Base-by-base conservation (phyloP, 192 early-diverging fungal genomes). In the Spizellomyces sp. region DNA sequence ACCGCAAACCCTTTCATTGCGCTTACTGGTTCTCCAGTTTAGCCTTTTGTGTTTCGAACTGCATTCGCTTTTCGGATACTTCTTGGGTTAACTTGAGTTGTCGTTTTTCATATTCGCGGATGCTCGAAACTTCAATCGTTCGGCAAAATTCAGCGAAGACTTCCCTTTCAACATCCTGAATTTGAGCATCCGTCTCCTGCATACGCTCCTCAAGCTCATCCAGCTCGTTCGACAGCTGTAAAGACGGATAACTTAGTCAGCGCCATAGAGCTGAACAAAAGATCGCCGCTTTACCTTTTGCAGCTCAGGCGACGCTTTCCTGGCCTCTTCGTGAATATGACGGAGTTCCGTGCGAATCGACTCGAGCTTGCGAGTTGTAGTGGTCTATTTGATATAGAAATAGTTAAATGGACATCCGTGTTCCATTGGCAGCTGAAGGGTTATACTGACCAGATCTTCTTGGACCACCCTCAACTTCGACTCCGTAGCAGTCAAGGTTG, bases 31-130 rank as follows among this genome's bases (percentile, higher is more conserved):
- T 94, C 55, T 90, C 81, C 45, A 96, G 74, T 59, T 91, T 88
- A 12, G 94, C 91, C 58, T 88, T 79, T 57, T 92, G 87, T 2
- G 91, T 92, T 41, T 82, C 81, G 69, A 95, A 94, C 70, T 91
- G 86, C 55, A 93, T 65, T 45, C 90, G 86, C 17, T 83, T 87
- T 77, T 99, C 90, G 10, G 84, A 83, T 0, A 82, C 75, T 68
- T 95, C 91, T 66, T 91, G 87, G 3, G 92, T 79, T 5, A 90
- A 73, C 12, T 83, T 83, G 14, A 93, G 79, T 52, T 90, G 88
- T 27, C 85, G 79, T 17, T 86, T 85, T 73, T 99, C 95, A 73
- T 95, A 98, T 65, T 93, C 95, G 5, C 93, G 90, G 66, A 98
- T 88, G 66, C 87, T 91, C 8, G 78, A 52, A 2, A 98, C 89